Evolutionary conservation across 2,329 filamentous ascomycete species (phyloP).

Genomic region (Trichophyton verrucosum): DNA sequence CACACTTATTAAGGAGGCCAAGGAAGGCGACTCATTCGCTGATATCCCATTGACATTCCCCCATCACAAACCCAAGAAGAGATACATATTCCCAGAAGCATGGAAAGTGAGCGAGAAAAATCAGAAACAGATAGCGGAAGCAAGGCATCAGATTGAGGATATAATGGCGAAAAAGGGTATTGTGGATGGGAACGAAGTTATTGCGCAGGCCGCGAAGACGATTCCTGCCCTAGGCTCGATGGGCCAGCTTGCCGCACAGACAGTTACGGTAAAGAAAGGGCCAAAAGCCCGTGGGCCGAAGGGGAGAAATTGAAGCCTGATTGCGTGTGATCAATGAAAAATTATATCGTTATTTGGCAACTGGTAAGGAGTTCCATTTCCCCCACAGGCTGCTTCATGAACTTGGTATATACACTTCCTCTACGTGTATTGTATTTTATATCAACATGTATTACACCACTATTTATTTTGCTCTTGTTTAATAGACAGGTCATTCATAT

Average conservation of each 20-base stretch:
- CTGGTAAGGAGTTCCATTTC: not conserved
- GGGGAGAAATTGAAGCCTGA: not conserved
- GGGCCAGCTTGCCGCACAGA: not conserved
- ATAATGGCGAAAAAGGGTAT: constrained; percentile 44
- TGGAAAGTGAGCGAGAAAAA: constrained; percentile 71
- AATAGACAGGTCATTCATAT: not conserved
- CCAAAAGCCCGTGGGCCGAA: not conserved
- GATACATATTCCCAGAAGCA: constrained; percentile 61
- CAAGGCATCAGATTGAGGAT: constrained; percentile 38
- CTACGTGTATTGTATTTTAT: constrained; percentile 3
- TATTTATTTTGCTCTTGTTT: not conserved
- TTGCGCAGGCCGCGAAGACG: constrained; percentile 22
- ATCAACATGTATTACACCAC: not conserved
- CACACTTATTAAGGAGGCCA: constrained; percentile 60
- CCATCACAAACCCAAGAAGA: constrained; percentile 60
- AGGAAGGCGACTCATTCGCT: constrained; percentile 70
- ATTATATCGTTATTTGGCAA: not conserved
- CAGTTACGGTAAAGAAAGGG: not conserved
- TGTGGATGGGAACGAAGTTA: constrained; percentile 35
- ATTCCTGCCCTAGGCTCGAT: constrained; percentile 17
- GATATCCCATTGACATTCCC: constrained; percentile 83
- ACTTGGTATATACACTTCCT: not conserved
- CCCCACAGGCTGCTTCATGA: not conserved
- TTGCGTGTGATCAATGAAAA: not conserved
- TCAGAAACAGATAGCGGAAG: constrained; percentile 50